Conservation (phyloP, 2,329 filamentous ascomycete genomes). For the Madurella mycetomatis region DNA sequence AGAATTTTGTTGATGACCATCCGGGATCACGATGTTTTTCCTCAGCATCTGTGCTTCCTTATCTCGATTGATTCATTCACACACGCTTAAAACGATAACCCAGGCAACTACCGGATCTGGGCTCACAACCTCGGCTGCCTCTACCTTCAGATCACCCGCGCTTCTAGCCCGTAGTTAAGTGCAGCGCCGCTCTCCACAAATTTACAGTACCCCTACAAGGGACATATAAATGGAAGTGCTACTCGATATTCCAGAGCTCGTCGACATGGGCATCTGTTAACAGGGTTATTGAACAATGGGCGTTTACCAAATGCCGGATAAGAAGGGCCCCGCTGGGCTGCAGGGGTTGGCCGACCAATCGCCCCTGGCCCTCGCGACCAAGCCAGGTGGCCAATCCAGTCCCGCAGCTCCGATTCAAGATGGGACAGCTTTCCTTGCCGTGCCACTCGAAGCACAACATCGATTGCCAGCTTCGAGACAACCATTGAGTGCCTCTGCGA, state of each 20-base stretch:
- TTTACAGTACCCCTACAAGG: no score
- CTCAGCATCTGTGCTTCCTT: neutral
- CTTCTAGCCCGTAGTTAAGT: no score
- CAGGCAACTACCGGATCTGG: no score
- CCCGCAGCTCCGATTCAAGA: slow-evolving; percentile 2
- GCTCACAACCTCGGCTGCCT: no score
- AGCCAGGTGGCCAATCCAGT: slow-evolving; percentile 17
- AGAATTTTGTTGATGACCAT: neutral
- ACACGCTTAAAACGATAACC: no score
- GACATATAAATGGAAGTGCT: no score
- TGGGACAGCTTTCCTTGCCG: neutral
- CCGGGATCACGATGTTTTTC: neutral
- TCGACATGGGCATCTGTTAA: no score
- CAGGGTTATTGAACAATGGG: no score
- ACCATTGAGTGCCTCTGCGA: slow-evolving; percentile 13
- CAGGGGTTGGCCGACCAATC: neutral
- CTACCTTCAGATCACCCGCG: no score
- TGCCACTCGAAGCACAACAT: neutral
- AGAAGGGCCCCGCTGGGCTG: neutral
- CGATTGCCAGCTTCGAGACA: neutral
- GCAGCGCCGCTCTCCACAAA: no score
- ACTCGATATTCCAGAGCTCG: no score
- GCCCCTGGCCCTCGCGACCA: neutral
- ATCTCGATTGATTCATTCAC: neutral
- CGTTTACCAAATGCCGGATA: neutral